Base-by-base conservation (phyloP, 2,329 filamentous ascomycete genomes). In the Arthroderma sp. region DNA sequence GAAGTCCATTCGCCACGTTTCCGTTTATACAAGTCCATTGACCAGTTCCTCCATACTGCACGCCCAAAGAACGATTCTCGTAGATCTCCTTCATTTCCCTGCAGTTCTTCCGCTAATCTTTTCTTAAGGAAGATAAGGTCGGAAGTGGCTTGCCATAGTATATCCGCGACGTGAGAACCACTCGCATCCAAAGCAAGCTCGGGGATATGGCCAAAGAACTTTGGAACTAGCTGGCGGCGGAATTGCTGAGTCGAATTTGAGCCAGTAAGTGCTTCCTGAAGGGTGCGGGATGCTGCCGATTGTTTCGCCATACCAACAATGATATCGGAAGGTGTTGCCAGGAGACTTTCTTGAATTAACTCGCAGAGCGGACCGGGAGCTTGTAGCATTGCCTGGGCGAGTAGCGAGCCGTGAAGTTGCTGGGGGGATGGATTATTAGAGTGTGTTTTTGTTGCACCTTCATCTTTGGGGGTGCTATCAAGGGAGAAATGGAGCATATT, bases 401-500 rank as follows among this genome's bases (percentile, higher is more conserved):
- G 74, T 39, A 94, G 73, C 15, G 85, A 86, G 48, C 83, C 86
- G 66, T 98, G 88, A 59, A 86, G 63, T 71, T 86, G 78, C 66
- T 63, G 55, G 40, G 62, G 53, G 33, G 62, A 52, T 42, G 49
- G 47, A 48, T 56, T 42, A 30, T 50, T 48, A 46, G 53, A 54
- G 72, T 77, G 5, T 78, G 65, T 37, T 45, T 51, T 27, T 48
- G 56, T 27, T 3, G 47, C 11, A 22, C 36, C 40, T 4, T 49
- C 47, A 6, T 75, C 60, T 6, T 75, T 59, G 40, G 66, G 69
- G 42, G 72, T 71, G 9, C 71, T 69, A 7, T 66, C 62, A 29
- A 77, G 65, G 28, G 75, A 68, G 11, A 80, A 61, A 50, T 72
- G 72, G 32, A 83, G 69, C 55, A 85, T 72, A 48, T 76, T 76